Conservation (phyloP, 768 basidiomycete species). For the Gelatoporia subvermispora region DNA sequence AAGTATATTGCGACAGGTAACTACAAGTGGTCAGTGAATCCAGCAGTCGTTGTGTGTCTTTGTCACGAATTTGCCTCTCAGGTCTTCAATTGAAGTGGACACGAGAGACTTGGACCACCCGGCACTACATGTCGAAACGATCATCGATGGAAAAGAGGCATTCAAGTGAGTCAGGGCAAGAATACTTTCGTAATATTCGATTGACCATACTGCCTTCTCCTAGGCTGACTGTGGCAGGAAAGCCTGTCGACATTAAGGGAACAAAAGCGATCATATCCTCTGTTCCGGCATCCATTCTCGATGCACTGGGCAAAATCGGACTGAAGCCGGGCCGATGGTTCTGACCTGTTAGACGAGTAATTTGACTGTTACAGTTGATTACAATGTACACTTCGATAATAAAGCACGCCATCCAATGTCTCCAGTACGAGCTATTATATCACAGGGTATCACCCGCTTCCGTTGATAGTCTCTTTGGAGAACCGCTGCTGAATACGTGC, state of each 20-base stretch:
- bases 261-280: slow-evolving; percentile 43
- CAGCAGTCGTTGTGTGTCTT: not conserved
- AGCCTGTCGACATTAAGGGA: slow-evolving; percentile 38
- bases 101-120: slow-evolving; percentile 50
- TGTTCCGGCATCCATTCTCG: slow-evolving; percentile 44
- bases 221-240: slow-evolving; percentile 46
- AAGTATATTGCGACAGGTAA: slow-evolving; percentile 64
- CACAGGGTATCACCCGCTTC: not conserved
- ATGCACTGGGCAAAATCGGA: slow-evolving; percentile 52
- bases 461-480: slow-evolving; percentile 28
- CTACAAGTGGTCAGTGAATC: slow-evolving; percentile 50
- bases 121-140: slow-evolving; percentile 47
- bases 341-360: slow-evolving; percentile 20
- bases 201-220: not conserved
- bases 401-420: not conserved
- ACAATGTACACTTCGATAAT: not conserved
- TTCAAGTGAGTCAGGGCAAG: slow-evolving; percentile 40
- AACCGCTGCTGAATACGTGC: slow-evolving; percentile 65
- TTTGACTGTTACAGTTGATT: not conserved
- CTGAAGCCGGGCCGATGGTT: slow-evolving; percentile 55
- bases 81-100: slow-evolving; percentile 69
- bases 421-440: not conserved
- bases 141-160: slow-evolving; percentile 52
- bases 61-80: slow-evolving; percentile 18
- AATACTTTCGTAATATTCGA: not conserved